Conservation (phyloP, 164 flowering plant genomes). For the Umbilicus rupestris region DNA sequence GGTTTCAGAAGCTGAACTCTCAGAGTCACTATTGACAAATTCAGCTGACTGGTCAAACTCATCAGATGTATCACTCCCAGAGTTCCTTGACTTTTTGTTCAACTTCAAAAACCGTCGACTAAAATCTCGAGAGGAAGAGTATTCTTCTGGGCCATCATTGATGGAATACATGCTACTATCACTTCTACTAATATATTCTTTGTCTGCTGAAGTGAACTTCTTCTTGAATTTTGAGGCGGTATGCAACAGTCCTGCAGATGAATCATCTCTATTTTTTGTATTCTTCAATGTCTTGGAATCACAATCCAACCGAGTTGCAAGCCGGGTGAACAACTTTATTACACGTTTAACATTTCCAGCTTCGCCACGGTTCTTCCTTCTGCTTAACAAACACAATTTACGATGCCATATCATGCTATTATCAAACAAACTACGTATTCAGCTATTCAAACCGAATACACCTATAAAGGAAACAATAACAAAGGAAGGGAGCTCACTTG, state of each 20-base stretch:
- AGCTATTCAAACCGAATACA: background rate
- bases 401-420: no score
- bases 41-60: conserved; percentile 56
- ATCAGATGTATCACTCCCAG: conserved; percentile 88
- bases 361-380: conserved; percentile 60
- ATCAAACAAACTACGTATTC: background rate
- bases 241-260: conserved; percentile 31
- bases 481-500: conserved; percentile 44
- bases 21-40: conserved; percentile 36
- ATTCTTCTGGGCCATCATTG: conserved; percentile 50
- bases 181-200: conserved; percentile 41
- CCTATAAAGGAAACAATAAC: conserved; percentile 1
- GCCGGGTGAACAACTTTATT: conserved; percentile 49
- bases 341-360: conserved; percentile 62
- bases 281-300: conserved; percentile 40
- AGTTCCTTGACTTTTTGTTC: conserved; percentile 56
- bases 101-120: conserved; percentile 63
- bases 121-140: conserved; percentile 74
- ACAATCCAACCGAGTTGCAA: conserved; percentile 54
- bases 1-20: conserved; percentile 59
- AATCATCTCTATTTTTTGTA: conserved; percentile 46
- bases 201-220: conserved; percentile 38
- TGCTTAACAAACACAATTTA: no score
- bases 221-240: conserved; percentile 52
- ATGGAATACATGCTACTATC: conserved; percentile 36